Base-by-base conservation (phyloP, 129 eudicot genomes). In the Arctium minus region DNA sequence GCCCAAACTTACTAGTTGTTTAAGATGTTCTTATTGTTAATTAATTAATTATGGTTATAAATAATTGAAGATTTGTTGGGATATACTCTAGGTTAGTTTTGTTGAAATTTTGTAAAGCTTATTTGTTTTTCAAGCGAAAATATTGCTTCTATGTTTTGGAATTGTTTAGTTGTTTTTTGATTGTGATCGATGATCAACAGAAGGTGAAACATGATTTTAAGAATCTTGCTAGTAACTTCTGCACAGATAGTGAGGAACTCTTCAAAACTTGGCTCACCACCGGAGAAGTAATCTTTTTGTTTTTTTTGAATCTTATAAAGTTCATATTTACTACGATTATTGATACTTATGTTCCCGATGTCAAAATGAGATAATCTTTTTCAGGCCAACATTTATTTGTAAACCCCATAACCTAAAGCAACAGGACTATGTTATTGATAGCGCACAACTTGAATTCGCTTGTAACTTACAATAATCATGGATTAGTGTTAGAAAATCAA, bases 181-280 rank as follows among this genome's bases (percentile, higher is more conserved):
- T 77, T 65, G 62, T 62, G 80, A 80, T 85, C 38, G 39, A 80
- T 79, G 87, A 39, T 15, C 53, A 65, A 79, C 79, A 67, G 75
- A 72, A 76, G 77, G 76, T 65, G 80, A 81, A 70, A 74, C 46
- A 27, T 22, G 89, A 93, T 53, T 88, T 92, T 65, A 92, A 86
- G 82, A 89, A 88, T 86, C 80, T 86, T 67, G 70, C 86, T 74
- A 89, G 88, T 22, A 75, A 62, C 37, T 85, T 89, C 11, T 86
- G 93, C 13, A 80, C 89, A 3, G 97, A 89, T 75, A 92, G 93
- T 68, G 97, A 92, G 70, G 92, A 92, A 39, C 92, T 92, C 67
- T 92, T 92, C 85, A 89, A 89, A 32, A 89, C 87, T 77, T 92
- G 92, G 97, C 93, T 92, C 74, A 89, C 88, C 35, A 88, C 83